Base-by-base conservation (phyloP, 257 asterid species). In the Scutellaria minor region DNA sequence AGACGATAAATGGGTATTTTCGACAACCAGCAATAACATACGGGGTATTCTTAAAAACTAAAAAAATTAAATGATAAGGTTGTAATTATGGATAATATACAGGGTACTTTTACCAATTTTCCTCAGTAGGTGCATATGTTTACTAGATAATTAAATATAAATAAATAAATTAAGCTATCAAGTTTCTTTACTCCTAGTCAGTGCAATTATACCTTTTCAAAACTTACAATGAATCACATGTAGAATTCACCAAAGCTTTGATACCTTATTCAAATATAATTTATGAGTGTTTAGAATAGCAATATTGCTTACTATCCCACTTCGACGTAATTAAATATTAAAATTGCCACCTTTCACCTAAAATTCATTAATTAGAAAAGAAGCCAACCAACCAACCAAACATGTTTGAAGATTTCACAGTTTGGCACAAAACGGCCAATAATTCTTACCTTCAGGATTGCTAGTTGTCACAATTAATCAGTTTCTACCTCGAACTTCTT, bases 341-440 rank as follows among this genome's bases (percentile, higher is more conserved):
- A 64, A 64, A 46, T 11, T 15, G 20, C 73, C 64, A 15, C 18
- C 63, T 52, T 9, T 44, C 63, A 51, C 62, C 63, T 5, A 52
- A 68, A 39, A 68, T 39, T 13, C 9, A 18, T 42, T 40, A 54
- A 68, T 9, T 64, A 20, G 22, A 45, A 64, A 20, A n/a, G 7
- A 2, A 51, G 6, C 24, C 3, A 40, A 54, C 41, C 6, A 40
- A 22, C 53, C 52, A 41, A 55, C 55, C 64, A 69, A 56, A 12
- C 54, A 45, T 54, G 60, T 9, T 11, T 20, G 57, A 13, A 64
- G 70, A 64, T 42, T 31, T 6, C 54, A 44, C 18, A 44, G 41
- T 5, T 9, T 18, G 54, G 54, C 20, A 18, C 41, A 63, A 8
- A 12, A 24, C 40, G 52, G 10, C 54, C 37, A 11, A 15, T 47